These are phyloP conservation scores for Talaromyces stipitatus DNA, from an alignment of 495 filamentous ascomycete genomes.

Conservation along the genomic window DNA sequence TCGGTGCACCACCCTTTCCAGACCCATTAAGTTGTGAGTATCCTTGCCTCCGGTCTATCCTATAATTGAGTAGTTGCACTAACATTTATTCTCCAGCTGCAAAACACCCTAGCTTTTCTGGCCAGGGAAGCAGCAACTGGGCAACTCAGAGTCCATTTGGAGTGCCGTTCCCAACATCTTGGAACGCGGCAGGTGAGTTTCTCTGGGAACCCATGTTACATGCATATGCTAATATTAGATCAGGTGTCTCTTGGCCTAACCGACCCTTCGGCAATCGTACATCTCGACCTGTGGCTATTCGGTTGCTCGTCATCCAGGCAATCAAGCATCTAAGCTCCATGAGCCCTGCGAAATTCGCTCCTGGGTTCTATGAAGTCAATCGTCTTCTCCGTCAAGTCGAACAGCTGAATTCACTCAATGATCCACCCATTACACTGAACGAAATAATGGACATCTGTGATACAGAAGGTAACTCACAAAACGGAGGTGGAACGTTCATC, in stretches of 20 bases:
- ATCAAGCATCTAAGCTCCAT: slow-evolving; percentile 48
- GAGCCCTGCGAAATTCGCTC: slow-evolving; percentile 22
- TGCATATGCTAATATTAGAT: slow-evolving; percentile 14
- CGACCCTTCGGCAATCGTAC: slow-evolving; percentile 45
- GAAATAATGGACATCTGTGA: slow-evolving; percentile 89
- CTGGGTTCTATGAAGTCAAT: slow-evolving; percentile 59
- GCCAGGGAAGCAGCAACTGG: slow-evolving; percentile 32
- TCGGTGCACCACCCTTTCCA: slow-evolving; percentile 41
- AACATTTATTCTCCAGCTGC: slow-evolving; percentile 15
- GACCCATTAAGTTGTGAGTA: slow-evolving; percentile 42
- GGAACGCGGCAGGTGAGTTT: slow-evolving; percentile 33
- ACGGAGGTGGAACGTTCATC: slow-evolving; percentile 81
- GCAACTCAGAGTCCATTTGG: slow-evolving; percentile 35
- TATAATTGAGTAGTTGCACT: slow-evolving; percentile 7
- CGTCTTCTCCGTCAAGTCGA: slow-evolving; percentile 61
- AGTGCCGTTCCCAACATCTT: slow-evolving; percentile 33
- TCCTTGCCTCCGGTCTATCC: not conserved
- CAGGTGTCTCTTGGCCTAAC: slow-evolving; percentile 43
- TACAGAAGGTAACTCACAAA: slow-evolving; percentile 76
- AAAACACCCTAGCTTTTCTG: slow-evolving; percentile 29
- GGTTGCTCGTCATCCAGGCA: slow-evolving; percentile 50
- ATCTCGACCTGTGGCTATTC: slow-evolving; percentile 48
- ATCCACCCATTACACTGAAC: slow-evolving; percentile 52
- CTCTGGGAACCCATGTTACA: not conserved
- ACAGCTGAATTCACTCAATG: slow-evolving; percentile 42